These are phyloP conservation scores for Speleostelium caveatum DNA, from an alignment of 78 protist genomes.

Conservation along the genomic window DNA sequence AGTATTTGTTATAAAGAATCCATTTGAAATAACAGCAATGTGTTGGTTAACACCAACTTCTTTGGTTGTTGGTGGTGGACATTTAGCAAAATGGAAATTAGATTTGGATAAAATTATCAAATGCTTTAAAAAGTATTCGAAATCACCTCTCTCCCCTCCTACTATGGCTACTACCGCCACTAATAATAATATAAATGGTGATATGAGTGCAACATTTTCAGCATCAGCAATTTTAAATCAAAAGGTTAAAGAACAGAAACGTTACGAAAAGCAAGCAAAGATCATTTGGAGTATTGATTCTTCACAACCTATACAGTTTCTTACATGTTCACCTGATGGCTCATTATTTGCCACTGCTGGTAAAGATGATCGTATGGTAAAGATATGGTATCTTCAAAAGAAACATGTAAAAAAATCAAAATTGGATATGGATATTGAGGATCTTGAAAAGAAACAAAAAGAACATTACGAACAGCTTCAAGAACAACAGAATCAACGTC, in stretches of 20 bases:
- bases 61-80: slow-evolving; percentile 44
- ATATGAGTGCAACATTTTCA: neutral
- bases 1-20: slow-evolving; percentile 27
- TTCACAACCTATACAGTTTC: slow-evolving; percentile 14
- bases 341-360: slow-evolving; percentile 63
- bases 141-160: too few species aligned
- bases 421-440: neutral
- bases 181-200: too few species aligned
- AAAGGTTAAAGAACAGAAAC: slow-evolving; percentile 37
- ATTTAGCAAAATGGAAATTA: slow-evolving; percentile 56
- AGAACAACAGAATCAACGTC: neutral
- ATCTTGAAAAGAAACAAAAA: neutral
- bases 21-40: slow-evolving; percentile 49
- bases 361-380: slow-evolving; percentile 54
- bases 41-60: slow-evolving; percentile 49
- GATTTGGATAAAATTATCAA: slow-evolving; percentile 41
- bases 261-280: slow-evolving; percentile 39
- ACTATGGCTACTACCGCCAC: too few species aligned
- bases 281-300: slow-evolving; percentile 45
- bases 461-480: neutral
- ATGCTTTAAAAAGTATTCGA: too few species aligned
- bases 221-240: neutral
- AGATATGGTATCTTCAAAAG: slow-evolving; percentile 58
- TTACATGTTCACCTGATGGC: slow-evolving; percentile 57
- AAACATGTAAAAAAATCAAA: neutral